These are phyloP conservation scores for Suillus hirtellus DNA, from an alignment of 768 basidiomycete species.

Conservation along the genomic window DNA sequence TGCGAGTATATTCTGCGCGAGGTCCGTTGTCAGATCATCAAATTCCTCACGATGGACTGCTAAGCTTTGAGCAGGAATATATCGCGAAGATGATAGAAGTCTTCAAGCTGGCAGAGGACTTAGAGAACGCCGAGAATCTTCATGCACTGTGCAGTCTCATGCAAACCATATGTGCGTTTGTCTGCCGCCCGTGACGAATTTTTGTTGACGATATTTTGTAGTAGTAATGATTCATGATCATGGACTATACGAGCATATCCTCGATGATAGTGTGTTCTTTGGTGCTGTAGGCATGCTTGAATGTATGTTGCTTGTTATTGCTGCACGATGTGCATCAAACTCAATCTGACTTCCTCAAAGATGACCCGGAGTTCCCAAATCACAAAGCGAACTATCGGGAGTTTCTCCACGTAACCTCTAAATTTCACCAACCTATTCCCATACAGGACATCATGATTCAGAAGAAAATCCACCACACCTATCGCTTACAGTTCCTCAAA, in stretches of 20 bases:
- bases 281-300: constrained; percentile 96
- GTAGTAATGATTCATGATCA: constrained; percentile 98
- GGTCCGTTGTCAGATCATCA: constrained; percentile 44
- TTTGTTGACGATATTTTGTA: constrained; percentile 32
- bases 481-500: constrained; percentile 95
- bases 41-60: constrained; percentile 16
- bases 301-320: constrained; percentile 57
- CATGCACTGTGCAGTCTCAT: constrained; percentile 90
- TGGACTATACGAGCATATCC: constrained; percentile 89
- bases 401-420: constrained; percentile 80
- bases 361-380: constrained; percentile 95
- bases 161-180: constrained; percentile 85
- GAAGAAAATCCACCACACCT: constrained; percentile 94
- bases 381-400: constrained; percentile 97
- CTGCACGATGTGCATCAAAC: constrained; percentile 11
- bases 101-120: constrained; percentile 86
- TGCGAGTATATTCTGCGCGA: constrained; percentile 87
- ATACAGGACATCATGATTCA: constrained; percentile 76
- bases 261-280: constrained; percentile 89
- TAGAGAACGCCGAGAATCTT: constrained; percentile 87
- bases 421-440: constrained; percentile 86
- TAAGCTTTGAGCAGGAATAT: constrained; percentile 61
- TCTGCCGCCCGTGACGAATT: neutral
- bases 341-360: constrained; percentile 42
- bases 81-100: constrained; percentile 85